Conservation (phyloP, 441 rosid genomes). For the Jatropha multifida region DNA sequence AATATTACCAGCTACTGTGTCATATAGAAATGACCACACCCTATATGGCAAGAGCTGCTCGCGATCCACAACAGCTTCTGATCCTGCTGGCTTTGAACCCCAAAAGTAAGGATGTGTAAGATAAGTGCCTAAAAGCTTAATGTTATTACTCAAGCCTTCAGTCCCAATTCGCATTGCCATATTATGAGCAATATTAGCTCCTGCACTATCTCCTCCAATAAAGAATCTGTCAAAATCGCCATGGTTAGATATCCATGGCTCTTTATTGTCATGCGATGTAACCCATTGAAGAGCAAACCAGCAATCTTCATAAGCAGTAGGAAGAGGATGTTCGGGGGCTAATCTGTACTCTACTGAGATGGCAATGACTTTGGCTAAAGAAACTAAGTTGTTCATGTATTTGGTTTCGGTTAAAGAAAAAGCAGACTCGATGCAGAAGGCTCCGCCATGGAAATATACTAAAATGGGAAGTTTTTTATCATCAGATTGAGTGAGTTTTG, state of each 20-base stretch:
- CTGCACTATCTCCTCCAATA: constrained; percentile 31
- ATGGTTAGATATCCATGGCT: constrained; percentile 14
- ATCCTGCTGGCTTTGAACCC: constrained; percentile 32
- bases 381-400: constrained; percentile 32
- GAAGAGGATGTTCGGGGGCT: constrained; percentile 47
- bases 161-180: constrained; percentile 29
- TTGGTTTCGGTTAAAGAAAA: constrained; percentile 30
- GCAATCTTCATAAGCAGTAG: constrained; percentile 36
- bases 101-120: constrained; percentile 42
- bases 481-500: constrained; percentile 21
- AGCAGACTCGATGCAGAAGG: constrained; percentile 46
- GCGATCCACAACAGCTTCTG: constrained; percentile 23
- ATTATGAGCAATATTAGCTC: constrained; percentile 34
- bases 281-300: constrained; percentile 45
- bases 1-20: constrained; percentile 22
- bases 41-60: neutral
- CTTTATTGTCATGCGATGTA: constrained; percentile 25
- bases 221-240: constrained; percentile 10
- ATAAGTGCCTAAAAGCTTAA: constrained; percentile 23
- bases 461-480: constrained; percentile 34
- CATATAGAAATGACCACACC: constrained; percentile 30
- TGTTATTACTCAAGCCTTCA: constrained; percentile 18
- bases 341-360: constrained; percentile 45
- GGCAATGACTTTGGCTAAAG: constrained; percentile 30
- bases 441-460: constrained; percentile 51